These are phyloP conservation scores for Esteya vermicola DNA, from an alignment of 2,329 filamentous ascomycete genomes.

Conservation along the genomic window DNA sequence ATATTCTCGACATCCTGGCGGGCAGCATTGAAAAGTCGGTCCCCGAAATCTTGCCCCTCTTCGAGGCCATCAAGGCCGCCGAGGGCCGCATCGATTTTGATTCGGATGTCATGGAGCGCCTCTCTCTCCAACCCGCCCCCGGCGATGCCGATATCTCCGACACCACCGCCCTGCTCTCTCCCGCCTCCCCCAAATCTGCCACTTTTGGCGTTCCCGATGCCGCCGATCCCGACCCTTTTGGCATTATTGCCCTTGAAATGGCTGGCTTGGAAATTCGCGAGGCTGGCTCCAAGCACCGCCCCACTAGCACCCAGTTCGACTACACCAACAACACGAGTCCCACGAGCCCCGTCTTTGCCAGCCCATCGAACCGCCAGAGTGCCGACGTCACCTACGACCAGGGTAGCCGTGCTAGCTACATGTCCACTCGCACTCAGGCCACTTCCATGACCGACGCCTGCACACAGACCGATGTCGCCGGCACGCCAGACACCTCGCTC, in stretches of 20 bases:
- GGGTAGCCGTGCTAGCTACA: slow-evolving; percentile 61
- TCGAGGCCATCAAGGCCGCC: slow-evolving; percentile 76
- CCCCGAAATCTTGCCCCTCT: slow-evolving; percentile 44
- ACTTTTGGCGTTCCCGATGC: slow-evolving; percentile 59
- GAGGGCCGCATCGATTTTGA: slow-evolving; percentile 73
- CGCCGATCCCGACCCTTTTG: slow-evolving; percentile 84
- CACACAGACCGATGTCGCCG: slow-evolving; percentile 45
- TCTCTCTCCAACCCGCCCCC: slow-evolving; percentile 55
- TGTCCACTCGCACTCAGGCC: slow-evolving; percentile 55
- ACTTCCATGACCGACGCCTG: slow-evolving; percentile 57
- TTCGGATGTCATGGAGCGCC: slow-evolving; percentile 45
- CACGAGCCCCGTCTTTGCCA: slow-evolving; percentile 52
- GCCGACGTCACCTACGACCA: slow-evolving; percentile 40
- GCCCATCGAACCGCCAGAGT: slow-evolving; percentile 48
- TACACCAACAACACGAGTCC: slow-evolving; percentile 59
- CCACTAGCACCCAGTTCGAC: slow-evolving; percentile 68
- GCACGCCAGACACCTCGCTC: slow-evolving; percentile 38
- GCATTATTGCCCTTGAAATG: slow-evolving; percentile 79
- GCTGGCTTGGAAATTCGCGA: slow-evolving; percentile 82
- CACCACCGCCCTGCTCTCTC: slow-evolving; percentile 22
- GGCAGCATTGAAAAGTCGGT: slow-evolving; percentile 39
- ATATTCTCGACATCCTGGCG: slow-evolving; percentile 41
- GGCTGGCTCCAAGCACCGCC: slow-evolving; percentile 63
- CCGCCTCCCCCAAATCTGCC: slow-evolving; percentile 21
- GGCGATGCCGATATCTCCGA: slow-evolving; percentile 50